A percentile compares a stretch with the other conserved stretches of the same genome.
These are phyloP conservation scores for Lentinula novae-zelandiae DNA, from an alignment of 1,284 basidiomycete species.

Conservation along the genomic window DNA sequence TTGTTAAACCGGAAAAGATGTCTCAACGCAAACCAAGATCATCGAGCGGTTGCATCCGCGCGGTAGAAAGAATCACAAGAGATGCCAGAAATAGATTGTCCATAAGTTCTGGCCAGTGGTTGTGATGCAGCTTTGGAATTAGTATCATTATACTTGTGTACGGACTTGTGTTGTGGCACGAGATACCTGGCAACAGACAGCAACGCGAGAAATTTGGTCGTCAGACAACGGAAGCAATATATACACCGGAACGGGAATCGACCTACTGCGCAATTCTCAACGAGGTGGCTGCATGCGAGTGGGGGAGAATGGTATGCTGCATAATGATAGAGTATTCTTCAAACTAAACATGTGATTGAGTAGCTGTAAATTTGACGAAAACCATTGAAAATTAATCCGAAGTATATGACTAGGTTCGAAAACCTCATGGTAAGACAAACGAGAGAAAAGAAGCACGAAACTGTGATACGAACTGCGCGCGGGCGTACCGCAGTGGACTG, in stretches of 20 bases:
- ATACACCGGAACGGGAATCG: background rate
- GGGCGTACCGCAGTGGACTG: background rate
- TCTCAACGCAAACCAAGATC: background rate
- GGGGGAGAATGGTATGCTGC: background rate
- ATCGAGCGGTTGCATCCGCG: background rate
- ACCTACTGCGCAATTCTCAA: background rate
- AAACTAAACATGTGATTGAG: background rate
- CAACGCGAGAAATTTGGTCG: background rate
- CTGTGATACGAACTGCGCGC: background rate
- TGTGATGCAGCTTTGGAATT: background rate
- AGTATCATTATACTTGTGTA: background rate
- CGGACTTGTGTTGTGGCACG: background rate
- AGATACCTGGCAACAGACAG: background rate
- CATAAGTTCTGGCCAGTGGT: background rate
- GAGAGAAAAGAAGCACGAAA: background rate
- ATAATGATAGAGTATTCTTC: background rate
- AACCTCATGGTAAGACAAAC: background rate
- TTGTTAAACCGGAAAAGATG: background rate
- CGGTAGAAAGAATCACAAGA: slow-evolving; percentile 1
- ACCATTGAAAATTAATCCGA: background rate
- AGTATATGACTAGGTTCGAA: background rate
- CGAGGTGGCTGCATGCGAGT: background rate
- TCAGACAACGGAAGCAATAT: background rate
- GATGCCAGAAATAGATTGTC: background rate
- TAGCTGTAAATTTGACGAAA: background rate